These are phyloP conservation scores for Starmerella sp. DNA, from an alignment of 805 yeast species.

Conservation along the genomic window DNA sequence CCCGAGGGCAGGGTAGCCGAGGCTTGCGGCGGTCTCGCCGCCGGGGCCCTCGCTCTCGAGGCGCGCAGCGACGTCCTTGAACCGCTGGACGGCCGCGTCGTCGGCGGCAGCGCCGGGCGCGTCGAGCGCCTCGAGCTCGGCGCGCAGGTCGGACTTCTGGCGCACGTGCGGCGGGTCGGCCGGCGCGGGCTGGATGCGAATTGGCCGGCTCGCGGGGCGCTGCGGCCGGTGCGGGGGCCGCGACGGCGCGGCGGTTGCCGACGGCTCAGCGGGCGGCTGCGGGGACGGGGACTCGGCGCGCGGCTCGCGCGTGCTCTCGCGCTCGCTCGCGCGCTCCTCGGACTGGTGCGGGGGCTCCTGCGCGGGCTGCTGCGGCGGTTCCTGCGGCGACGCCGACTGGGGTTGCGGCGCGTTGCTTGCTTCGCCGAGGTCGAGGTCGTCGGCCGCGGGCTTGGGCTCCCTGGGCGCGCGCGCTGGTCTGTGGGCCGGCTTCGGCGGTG, in stretches of 20 bases:
- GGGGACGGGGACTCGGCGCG: too few species aligned
- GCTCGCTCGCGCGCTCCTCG: too few species aligned
- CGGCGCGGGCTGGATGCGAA: conserved; percentile 15
- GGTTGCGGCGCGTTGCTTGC: not conserved
- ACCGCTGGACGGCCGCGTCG: conserved; percentile 8
- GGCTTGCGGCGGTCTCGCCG: conserved; percentile 11
- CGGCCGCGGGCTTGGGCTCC: not conserved
- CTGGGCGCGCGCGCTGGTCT: not conserved
- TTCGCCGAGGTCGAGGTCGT: conserved; percentile 1
- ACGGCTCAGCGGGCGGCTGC: too few species aligned
- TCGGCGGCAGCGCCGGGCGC: conserved; percentile 4
- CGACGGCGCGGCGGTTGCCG: not conserved
- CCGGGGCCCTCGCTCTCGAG: conserved; percentile 17
- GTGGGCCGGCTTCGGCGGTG: conserved; percentile 5
- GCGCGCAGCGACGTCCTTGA: conserved; percentile 1
- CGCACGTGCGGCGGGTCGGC: conserved; percentile 9
- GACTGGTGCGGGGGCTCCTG: not conserved
- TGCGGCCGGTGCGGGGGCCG: not conserved
- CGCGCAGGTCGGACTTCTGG: conserved; percentile 2
- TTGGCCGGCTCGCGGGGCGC: conserved; percentile 4
- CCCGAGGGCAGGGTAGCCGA: conserved; percentile 10
- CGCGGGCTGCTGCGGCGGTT: not conserved
- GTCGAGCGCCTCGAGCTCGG: conserved; percentile 11
- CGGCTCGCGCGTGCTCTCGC: too few species aligned
- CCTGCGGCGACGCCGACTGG: not conserved